Evolutionary conservation across 2,329 filamentous ascomycete genomes (phyloP), one percentile per base, ranked within the genome.

Genomic region (Arthroderma sp.): DNA sequence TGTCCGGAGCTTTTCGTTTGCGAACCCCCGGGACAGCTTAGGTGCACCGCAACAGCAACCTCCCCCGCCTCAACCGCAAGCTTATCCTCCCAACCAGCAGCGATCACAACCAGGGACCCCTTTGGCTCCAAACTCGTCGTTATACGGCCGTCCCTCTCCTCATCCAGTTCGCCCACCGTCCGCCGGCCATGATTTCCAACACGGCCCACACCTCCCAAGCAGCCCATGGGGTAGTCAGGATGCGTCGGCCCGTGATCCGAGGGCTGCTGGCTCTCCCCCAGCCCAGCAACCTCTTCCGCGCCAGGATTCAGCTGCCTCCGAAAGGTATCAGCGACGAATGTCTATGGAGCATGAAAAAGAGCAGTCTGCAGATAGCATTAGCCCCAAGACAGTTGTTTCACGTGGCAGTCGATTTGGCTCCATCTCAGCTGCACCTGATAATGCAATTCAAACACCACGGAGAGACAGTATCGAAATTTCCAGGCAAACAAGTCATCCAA

Each of bases 361-460:
- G 55, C 83, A 84, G 49, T 70, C 74, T 41, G 85, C 80, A 58
- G 62, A 82, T 43, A 88, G 83, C 56, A 77, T 89, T 42, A 89
- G 83, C 59, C 85, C 86, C 29, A 87, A 86, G 65, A 86, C 83
- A 32, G 60, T 59, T 41, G 49, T 58, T 40, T 47, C 54, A 29
- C 51, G 56, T 7, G 64, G 31, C 53, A 52, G 40, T 48, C 53
- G 7, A 46, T 50, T 11, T 44, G 53, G 42, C 47, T 52, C 22
- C 56, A 56, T 47, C 42, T 47, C 11, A 40, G 33, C n/a, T 34
- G 36, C 42, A 22, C 36, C 30, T 40, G 29, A n/a, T 28, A 28
- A 32, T 27, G 11, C 36, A 15, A 22, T 27, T 11, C 40, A 42
- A 15, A 34, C 40, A 8, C 40, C 40, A 10, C 40, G 36, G 28